Evolutionary conservation across 768 basidiomycete species (phyloP).

Genomic region (Tremella fuciformis): DNA sequence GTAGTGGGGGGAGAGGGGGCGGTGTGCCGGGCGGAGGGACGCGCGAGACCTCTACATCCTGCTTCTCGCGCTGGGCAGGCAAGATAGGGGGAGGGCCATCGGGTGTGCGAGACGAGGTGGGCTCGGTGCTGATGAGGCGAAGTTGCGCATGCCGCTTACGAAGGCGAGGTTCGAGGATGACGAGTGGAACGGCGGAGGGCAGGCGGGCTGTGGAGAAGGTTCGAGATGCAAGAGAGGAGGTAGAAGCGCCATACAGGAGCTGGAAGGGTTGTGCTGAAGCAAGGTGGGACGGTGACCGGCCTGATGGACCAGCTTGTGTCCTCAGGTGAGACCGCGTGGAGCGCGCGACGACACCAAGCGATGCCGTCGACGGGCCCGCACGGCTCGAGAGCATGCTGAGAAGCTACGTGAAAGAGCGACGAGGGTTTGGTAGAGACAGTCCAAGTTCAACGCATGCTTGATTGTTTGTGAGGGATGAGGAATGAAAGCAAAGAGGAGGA

Average conservation of each 20-base stretch:
- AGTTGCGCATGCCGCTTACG: neutral
- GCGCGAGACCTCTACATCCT: conserved; percentile 9
- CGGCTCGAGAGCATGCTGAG: neutral
- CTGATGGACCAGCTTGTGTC: too few relatives aligned
- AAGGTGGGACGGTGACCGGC: too few relatives aligned
- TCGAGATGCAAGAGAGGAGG: neutral
- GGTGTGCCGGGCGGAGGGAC: conserved; percentile 32
- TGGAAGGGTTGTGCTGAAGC: neutral
- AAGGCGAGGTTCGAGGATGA: conserved; percentile 5
- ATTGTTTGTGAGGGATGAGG: neutral
- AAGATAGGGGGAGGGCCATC: conserved; percentile 14
- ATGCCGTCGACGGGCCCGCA: neutral
- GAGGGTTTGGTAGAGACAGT: too few relatives aligned
- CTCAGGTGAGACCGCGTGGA: neutral
- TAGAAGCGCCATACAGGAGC: neutral
- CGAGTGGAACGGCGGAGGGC: conserved; percentile 13
- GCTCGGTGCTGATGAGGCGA: conserved; percentile 13
- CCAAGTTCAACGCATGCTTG: too few relatives aligned
- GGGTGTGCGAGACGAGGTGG: conserved; percentile 6
- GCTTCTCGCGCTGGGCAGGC: conserved; percentile 12
- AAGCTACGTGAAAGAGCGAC: too few relatives aligned
- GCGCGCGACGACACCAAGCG: neutral
- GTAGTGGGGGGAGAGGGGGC: conserved; percentile 30
- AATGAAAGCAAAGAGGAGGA: neutral
- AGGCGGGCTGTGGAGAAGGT: neutral